Conservation (phyloP, 2,329 filamentous ascomycete genomes). For the Hypocrella siamensis region DNA sequence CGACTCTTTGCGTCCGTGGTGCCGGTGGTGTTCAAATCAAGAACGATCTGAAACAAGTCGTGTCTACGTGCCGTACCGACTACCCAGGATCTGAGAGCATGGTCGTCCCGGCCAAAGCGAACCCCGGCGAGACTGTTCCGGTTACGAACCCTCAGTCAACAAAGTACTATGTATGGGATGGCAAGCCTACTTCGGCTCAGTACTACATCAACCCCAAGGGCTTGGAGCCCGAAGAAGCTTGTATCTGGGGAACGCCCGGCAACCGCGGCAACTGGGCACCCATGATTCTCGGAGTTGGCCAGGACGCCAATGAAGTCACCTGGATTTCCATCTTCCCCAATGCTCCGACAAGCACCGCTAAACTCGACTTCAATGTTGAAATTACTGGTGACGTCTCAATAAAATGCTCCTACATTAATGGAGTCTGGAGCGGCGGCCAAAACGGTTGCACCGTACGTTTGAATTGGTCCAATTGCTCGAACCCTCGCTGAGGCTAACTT, state of each 20-base stretch:
- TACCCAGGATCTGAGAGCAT: constrained; percentile 88
- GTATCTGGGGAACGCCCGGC: constrained; percentile 49
- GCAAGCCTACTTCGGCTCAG: constrained; percentile 67
- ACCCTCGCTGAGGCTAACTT: not conserved
- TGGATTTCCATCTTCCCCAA: constrained; percentile 82
- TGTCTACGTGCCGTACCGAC: constrained; percentile 82
- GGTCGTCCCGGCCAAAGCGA: constrained; percentile 58
- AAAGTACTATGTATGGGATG: constrained; percentile 66
- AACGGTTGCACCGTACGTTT: constrained; percentile 69
- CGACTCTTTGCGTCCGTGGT: constrained; percentile 61
- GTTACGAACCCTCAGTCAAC: constrained; percentile 62
- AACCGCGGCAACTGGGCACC: constrained; percentile 72
- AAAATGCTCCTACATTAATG: constrained; percentile 50
- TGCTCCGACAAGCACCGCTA: constrained; percentile 51
- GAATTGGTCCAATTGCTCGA: not conserved
- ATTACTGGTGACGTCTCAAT: constrained; percentile 48
- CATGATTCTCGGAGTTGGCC: constrained; percentile 69
- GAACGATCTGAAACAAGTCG: constrained; percentile 54
- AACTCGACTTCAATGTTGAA: constrained; percentile 65
- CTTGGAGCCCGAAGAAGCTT: constrained; percentile 48
- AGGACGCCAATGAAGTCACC: constrained; percentile 45
- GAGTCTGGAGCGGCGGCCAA: constrained; percentile 39
- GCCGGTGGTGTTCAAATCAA: constrained; percentile 53
- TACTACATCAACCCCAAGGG: constrained; percentile 92
- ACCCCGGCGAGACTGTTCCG: constrained; percentile 39